Evolutionary conservation across 106 monocot genomes (phyloP).

Genomic region (Alisma plantagoaquatica): DNA sequence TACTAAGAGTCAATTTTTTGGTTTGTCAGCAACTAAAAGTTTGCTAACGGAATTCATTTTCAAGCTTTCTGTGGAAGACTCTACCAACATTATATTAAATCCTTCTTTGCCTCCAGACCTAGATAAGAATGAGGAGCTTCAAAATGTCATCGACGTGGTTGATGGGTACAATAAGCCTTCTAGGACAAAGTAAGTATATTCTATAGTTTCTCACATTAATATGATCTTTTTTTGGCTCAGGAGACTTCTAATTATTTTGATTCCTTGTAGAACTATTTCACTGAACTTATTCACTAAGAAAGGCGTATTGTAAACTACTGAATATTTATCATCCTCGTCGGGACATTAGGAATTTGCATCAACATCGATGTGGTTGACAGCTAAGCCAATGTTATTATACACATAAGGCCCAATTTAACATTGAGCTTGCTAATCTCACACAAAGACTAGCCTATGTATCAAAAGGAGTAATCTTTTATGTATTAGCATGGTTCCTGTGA

Average conservation of each 20-base stretch:
- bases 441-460: too few relatives aligned
- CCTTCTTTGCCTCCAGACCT: conserved; percentile 77
- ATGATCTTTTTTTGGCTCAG: too few relatives aligned
- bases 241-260: too few relatives aligned
- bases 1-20: conserved; percentile 77
- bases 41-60: conserved; percentile 66
- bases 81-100: conserved; percentile 76
- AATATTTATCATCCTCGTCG: conserved; percentile 94
- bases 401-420: too few relatives aligned
- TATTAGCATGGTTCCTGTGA: too few relatives aligned
- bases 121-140: conserved; percentile 47
- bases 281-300: conserved; percentile 81
- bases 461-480: too few relatives aligned
- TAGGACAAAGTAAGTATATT: conserved; percentile 76
- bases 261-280: conserved; percentile 22
- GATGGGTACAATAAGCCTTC: conserved; percentile 78
- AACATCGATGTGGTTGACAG: too few relatives aligned
- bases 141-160: conserved; percentile 50
- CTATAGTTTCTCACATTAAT: neutral
- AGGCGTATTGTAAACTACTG: conserved; percentile 69
- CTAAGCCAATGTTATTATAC: too few relatives aligned
- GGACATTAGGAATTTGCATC: conserved; percentile 78
- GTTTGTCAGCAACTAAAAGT: conserved; percentile 48
- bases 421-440: too few relatives aligned
- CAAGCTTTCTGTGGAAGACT: conserved; percentile 66